These are phyloP conservation scores for Cyphellophora europaea DNA, from an alignment of 2,329 filamentous ascomycete genomes.

Conservation along the genomic window DNA sequence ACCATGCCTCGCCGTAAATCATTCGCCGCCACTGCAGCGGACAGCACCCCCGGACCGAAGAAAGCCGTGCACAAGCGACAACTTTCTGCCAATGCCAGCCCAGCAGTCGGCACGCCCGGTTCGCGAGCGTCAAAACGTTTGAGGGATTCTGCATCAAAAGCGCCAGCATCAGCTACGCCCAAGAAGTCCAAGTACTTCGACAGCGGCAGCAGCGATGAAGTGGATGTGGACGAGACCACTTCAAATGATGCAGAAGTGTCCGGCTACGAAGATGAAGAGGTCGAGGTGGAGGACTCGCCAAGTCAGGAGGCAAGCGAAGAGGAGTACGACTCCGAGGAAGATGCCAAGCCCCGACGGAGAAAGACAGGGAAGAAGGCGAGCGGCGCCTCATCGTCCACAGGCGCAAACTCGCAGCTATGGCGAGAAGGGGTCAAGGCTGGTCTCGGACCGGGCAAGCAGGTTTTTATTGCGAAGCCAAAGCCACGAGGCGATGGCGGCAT, in stretches of 20 bases:
- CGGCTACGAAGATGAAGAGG: slow-evolving; percentile 33
- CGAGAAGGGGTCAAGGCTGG: slow-evolving; percentile 45
- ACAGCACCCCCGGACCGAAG: no score
- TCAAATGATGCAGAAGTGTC: slow-evolving; percentile 20
- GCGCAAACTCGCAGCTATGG: slow-evolving; percentile 44
- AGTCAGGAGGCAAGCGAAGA: slow-evolving; percentile 18
- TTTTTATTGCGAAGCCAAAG: slow-evolving; percentile 55
- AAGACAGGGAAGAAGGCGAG: no score
- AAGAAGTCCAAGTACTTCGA: slow-evolving; percentile 45
- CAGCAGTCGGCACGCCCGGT: slow-evolving; percentile 8
- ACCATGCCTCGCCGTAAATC: slow-evolving; percentile 11
- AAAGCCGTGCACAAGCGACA: slow-evolving; percentile 18
- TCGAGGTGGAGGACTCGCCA: slow-evolving; percentile 22
- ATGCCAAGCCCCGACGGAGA: no score
- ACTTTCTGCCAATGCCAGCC: slow-evolving; percentile 5
- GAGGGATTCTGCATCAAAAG: slow-evolving; percentile 10
- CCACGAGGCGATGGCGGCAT: slow-evolving; percentile 50
- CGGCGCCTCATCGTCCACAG: no score
- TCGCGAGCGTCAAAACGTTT: slow-evolving; percentile 15
- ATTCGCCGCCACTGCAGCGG: slow-evolving; percentile 5
- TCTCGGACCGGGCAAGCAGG: slow-evolving; percentile 48
- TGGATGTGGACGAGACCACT: slow-evolving; percentile 20
- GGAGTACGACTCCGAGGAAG: slow-evolving; percentile 23
- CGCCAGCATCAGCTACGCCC: slow-evolving; percentile 23
- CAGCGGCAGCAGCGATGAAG: slow-evolving; percentile 17